A percentile compares a stretch with the other conserved stretches of the same genome.
phyloP scores from a whole-genome alignment of 2,329 filamentous ascomycete genomes.

The Esteya vermicola region DNA sequence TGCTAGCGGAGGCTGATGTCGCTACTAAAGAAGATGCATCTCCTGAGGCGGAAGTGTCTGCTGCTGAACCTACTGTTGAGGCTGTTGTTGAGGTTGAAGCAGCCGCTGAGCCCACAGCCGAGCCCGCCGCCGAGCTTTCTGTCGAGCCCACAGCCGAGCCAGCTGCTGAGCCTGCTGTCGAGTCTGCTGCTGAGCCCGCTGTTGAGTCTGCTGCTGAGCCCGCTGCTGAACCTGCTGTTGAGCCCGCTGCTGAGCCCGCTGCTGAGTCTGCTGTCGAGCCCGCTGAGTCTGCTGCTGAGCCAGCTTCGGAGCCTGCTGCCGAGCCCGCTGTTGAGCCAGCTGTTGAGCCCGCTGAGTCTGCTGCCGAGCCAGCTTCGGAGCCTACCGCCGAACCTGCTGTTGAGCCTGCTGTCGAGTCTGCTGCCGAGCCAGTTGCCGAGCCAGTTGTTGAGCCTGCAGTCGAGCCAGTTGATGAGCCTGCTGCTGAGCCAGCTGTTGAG shows the following conservation, averaged over 20 bases:
- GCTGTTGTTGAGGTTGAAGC: neutral
- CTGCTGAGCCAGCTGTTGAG: constrained; percentile 2
- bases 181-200: too few species aligned
- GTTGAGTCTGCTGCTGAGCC: too few species aligned
- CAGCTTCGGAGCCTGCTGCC: neutral
- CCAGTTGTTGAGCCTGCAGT: constrained; percentile 5
- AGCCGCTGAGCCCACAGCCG: too few species aligned
- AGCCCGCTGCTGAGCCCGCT: too few species aligned
- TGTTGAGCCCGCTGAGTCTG: neutral
- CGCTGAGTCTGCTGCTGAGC: too few species aligned
- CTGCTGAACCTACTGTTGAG: too few species aligned
- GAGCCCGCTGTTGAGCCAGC: neutral
- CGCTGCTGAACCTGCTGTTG: too few species aligned
- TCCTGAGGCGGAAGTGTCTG: too few species aligned
- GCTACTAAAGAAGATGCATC: too few species aligned
- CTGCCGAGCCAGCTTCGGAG: neutral
- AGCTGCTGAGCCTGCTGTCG: too few species aligned
- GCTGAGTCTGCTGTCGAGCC: too few species aligned
- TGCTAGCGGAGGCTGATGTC: neutral
- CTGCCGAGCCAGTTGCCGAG: constrained; percentile 1
- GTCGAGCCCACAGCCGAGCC: neutral
- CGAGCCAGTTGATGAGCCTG: neutral
- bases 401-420: constrained; percentile 3
- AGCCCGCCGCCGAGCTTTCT: too few species aligned
- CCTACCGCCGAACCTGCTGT: constrained; percentile 1